Percentiles rank a stretch among this genome's conserved stretches.
Conservation (phyloP, 306 rosid genomes). For the Prunus dulcis region DNA sequence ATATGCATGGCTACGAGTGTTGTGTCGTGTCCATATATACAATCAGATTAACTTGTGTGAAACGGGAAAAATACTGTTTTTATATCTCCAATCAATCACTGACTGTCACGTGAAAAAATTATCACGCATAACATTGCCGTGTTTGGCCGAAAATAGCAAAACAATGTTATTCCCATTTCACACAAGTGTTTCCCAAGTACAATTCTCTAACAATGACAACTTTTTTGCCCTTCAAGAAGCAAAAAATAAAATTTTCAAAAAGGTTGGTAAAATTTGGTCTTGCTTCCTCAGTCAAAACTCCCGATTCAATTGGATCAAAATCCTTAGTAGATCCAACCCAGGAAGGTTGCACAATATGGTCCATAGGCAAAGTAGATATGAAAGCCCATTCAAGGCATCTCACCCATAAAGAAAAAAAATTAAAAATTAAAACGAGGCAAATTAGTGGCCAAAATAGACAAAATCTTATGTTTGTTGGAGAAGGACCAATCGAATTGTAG, state of each 20-base stretch:
- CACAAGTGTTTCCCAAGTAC: too few relatives aligned
- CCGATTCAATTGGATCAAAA: neutral
- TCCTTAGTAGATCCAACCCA: neutral
- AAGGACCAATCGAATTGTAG: neutral
- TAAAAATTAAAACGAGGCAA: neutral
- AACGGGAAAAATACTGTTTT: too few relatives aligned
- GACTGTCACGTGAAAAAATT: too few relatives aligned
- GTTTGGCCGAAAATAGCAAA: too few relatives aligned
- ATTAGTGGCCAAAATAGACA: neutral
- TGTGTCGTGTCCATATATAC: too few relatives aligned
- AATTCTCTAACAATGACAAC: neutral
- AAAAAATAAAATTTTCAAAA: neutral
- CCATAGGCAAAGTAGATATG: neutral
- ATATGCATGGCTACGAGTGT: neutral
- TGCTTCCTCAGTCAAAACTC: neutral
- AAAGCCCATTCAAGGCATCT: neutral
- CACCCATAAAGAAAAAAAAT: neutral
- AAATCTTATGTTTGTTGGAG: neutral
- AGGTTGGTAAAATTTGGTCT: neutral
- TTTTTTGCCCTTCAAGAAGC: neutral
- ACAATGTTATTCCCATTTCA: too few relatives aligned
- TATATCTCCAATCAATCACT: too few relatives aligned
- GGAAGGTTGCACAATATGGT: neutral
- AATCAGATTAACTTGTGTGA: too few relatives aligned
- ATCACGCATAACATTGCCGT: too few relatives aligned